Evolutionary conservation across 1,139 yeast genomes (phyloP).

Genomic region (Sugiyamaella xylanicola): DNA sequence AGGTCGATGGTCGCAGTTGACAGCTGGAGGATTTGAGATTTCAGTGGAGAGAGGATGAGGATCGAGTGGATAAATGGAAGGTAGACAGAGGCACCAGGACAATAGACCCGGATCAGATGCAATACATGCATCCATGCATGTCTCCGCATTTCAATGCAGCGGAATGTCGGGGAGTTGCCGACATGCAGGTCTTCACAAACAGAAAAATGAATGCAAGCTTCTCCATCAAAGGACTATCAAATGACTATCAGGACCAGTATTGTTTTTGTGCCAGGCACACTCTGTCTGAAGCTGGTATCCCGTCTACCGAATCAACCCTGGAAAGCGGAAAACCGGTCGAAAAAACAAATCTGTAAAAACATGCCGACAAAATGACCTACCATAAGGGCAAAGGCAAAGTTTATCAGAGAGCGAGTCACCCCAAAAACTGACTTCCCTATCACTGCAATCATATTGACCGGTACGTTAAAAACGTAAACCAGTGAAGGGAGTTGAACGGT

Average conservation of each 20-base stretch:
- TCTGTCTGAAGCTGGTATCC: too few species aligned
- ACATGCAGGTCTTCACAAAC: neutral
- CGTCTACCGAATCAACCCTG: constrained; percentile 9
- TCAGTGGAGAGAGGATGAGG: neutral
- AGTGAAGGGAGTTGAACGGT: neutral
- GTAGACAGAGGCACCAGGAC: neutral
- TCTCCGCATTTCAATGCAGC: constrained; percentile 1
- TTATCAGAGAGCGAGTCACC: neutral
- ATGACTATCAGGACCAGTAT: too few species aligned
- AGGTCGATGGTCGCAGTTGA: too few species aligned
- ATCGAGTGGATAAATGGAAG: too few species aligned
- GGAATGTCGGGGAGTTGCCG: neutral
- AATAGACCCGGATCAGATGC: neutral
- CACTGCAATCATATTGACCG: neutral
- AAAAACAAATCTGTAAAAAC: constrained; percentile 12
- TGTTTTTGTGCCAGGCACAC: too few species aligned
- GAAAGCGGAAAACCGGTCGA: constrained; percentile 14
- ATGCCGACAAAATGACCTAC: constrained; percentile 15
- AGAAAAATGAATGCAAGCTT: neutral
- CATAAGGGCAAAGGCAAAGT: constrained; percentile 11
- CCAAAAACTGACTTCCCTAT: constrained; percentile 8
- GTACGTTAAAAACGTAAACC: neutral
- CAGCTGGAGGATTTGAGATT: too few species aligned
- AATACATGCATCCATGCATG: neutral
- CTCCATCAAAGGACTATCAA: too few species aligned